phyloP scores from a whole-genome alignment of 345 rosid genomes.

The Diplotaxis tenuifolia region DNA sequence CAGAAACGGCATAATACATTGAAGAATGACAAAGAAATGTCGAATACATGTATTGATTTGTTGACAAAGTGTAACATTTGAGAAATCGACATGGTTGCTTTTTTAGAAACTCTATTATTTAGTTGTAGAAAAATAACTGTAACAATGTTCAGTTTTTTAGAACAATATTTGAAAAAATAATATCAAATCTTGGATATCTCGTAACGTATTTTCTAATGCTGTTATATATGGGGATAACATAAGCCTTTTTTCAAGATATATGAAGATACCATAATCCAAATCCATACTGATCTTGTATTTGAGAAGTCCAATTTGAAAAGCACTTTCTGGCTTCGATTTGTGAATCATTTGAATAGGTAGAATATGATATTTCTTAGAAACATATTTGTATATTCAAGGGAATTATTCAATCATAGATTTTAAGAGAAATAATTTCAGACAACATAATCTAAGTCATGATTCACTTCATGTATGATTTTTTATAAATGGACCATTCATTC shows the following conservation, averaged over 20 bases:
- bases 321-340: background rate
- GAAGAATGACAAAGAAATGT: conserved; percentile 5
- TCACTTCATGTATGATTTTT: too few relatives aligned
- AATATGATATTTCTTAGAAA: too few relatives aligned
- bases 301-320: background rate
- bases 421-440: background rate
- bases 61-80: conserved; percentile 11
- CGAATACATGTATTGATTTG: conserved; percentile 25
- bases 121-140: conserved; percentile 1
- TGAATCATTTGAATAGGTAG: background rate
- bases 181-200: conserved; percentile 25
- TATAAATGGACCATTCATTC: too few relatives aligned
- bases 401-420: background rate
- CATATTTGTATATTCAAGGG: background rate
- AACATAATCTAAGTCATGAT: too few relatives aligned
- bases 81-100: background rate
- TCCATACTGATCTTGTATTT: background rate
- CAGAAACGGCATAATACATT: conserved; percentile 22
- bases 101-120: background rate
- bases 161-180: conserved; percentile 4
- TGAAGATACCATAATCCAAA: background rate
- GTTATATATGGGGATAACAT: conserved; percentile 9
- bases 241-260: background rate
- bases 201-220: conserved; percentile 23
- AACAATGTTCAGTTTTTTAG: conserved; percentile 5